These are phyloP conservation scores for Plasmodium relictum DNA, from an alignment of 169 alveolate genomes.

Conservation along the genomic window DNA sequence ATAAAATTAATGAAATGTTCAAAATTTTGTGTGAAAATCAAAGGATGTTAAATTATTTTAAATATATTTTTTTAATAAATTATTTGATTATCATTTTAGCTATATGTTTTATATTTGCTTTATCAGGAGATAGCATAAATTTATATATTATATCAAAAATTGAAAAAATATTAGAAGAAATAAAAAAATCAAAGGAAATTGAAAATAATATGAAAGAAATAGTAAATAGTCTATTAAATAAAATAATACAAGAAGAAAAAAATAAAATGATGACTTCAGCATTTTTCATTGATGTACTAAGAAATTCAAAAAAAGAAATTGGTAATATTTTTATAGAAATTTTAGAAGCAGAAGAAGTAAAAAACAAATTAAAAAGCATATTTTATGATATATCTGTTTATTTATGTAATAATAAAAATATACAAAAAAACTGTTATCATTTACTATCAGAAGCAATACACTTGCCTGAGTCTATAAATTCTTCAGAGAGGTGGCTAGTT, in stretches of 20 bases:
- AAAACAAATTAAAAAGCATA: not conserved
- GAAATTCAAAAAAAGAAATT: slow-evolving; percentile 13
- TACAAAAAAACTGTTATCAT: slow-evolving; percentile 13
- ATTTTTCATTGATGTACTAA: slow-evolving; percentile 10
- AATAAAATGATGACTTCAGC: slow-evolving; percentile 18
- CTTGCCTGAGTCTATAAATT: slow-evolving; percentile 14
- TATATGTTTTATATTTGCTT: not conserved
- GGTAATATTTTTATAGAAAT: slow-evolving; percentile 18
- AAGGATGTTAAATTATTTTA: slow-evolving; percentile 1
- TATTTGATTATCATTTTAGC: not conserved
- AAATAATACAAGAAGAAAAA: not conserved
- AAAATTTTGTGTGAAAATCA: slow-evolving; percentile 1
- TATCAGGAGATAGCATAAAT: slow-evolving; percentile 20
- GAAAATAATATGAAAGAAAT: slow-evolving; percentile 19
- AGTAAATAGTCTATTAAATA: not conserved
- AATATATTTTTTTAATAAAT: slow-evolving; percentile 13
- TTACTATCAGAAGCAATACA: slow-evolving; percentile 29
- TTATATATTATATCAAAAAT: not conserved
- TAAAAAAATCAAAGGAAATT: slow-evolving; percentile 7
- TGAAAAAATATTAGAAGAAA: slow-evolving; percentile 19
- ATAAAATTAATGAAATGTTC: not conserved
- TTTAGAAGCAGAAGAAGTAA: slow-evolving; percentile 25
- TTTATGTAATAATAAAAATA: slow-evolving; percentile 23
- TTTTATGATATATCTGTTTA: slow-evolving; percentile 1
- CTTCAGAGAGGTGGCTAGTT: slow-evolving; percentile 22